These are phyloP conservation scores for Termitomyces sp. DNA, from an alignment of 768 basidiomycete species.

Conservation along the genomic window DNA sequence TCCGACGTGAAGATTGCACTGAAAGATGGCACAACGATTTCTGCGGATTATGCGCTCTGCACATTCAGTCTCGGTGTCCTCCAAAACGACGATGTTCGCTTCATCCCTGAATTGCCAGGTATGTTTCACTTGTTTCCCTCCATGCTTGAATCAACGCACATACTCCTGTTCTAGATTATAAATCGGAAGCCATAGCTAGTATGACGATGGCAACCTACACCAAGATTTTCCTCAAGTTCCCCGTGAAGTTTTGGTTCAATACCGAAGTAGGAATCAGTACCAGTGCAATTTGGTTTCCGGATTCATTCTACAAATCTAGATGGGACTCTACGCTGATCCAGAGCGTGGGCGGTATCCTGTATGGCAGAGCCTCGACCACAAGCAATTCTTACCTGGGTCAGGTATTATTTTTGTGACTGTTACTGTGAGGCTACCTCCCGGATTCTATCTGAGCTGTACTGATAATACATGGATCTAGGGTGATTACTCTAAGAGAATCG, in stretches of 20 bases:
- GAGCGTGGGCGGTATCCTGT: constrained; percentile 62
- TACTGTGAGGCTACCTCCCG: constrained; percentile 25
- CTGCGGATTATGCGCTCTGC: constrained; percentile 56
- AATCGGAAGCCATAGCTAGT: constrained; percentile 59
- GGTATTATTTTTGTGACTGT: constrained; percentile 54
- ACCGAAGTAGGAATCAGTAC: constrained; percentile 26
- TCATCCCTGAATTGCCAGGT: constrained; percentile 50
- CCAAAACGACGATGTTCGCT: constrained; percentile 57
- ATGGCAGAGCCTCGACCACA: constrained; percentile 63
- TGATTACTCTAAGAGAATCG: constrained; percentile 57
- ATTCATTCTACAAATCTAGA: constrained; percentile 22
- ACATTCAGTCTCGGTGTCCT: constrained; percentile 72
- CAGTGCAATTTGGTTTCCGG: background rate
- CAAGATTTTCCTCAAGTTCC: constrained; percentile 66
- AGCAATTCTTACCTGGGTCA: constrained; percentile 56
- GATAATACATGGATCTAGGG: constrained; percentile 33
- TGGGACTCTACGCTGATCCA: constrained; percentile 54
- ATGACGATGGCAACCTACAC: constrained; percentile 67
- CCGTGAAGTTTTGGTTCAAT: constrained; percentile 52
- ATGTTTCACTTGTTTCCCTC: constrained; percentile 2
- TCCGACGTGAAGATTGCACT: constrained; percentile 45
- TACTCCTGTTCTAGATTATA: constrained; percentile 33
- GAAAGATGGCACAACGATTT: constrained; percentile 35
- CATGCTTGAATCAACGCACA: background rate
- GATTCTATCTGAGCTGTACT: background rate